These are phyloP conservation scores for Stachybotrys chartarum DNA, from an alignment of 2,329 filamentous ascomycete species.

Conservation along the genomic window DNA sequence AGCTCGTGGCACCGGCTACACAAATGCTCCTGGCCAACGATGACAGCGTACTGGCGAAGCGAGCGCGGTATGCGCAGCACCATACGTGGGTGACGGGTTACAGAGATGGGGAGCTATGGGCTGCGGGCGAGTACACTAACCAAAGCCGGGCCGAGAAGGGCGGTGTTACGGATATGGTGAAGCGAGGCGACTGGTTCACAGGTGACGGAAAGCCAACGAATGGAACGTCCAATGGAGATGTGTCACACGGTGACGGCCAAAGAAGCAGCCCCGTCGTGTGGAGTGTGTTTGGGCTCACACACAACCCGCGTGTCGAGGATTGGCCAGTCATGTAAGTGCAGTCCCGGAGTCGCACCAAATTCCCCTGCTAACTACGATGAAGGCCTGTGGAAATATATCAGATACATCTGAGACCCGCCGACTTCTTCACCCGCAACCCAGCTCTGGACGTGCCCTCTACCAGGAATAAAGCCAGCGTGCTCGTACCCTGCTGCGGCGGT, in stretches of 20 bases:
- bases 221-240: slow-evolving; percentile 6
- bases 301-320: slow-evolving; percentile 40
- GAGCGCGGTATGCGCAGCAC: slow-evolving; percentile 39
- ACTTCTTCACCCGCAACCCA: slow-evolving; percentile 39
- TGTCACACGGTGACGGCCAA: not conserved
- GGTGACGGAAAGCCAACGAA: slow-evolving; percentile 10
- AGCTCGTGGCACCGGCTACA: slow-evolving; percentile 35
- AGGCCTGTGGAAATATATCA: slow-evolving; percentile 43
- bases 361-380: not conserved
- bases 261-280: slow-evolving; percentile 28
- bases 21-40: slow-evolving; percentile 40
- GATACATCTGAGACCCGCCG: slow-evolving; percentile 33
- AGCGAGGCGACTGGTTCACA: slow-evolving; percentile 38
- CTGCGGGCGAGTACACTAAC: slow-evolving; percentile 44
- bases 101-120: slow-evolving; percentile 42
- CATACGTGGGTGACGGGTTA: slow-evolving; percentile 42
- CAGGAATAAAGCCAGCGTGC: slow-evolving; percentile 27
- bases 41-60: slow-evolving; percentile 31
- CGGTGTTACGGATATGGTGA: slow-evolving; percentile 39
- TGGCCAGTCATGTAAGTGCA: slow-evolving; percentile 43
- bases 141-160: slow-evolving; percentile 35
- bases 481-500: slow-evolving; percentile 26
- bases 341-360: not conserved
- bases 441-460: slow-evolving; percentile 33
- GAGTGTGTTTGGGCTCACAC: slow-evolving; percentile 41